Evolutionary conservation across 768 basidiomycete genomes (phyloP), one percentile per base, ranked within the genome.

Genomic region (Russula earlei): DNA sequence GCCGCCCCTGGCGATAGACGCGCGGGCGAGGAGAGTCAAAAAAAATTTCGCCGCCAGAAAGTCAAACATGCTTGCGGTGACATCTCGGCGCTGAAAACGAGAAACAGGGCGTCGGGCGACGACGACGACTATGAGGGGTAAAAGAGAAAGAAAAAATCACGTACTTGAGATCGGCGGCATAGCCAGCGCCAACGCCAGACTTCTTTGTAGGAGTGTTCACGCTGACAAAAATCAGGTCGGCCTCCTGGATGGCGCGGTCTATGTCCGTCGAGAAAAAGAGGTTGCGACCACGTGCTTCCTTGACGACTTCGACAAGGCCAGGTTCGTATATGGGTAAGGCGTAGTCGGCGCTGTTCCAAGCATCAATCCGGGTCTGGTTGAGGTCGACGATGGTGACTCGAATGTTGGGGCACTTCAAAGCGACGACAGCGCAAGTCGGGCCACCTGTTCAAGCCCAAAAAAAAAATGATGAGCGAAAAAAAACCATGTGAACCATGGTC

Each of bases 141-240:
- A 14, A 7, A 15, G 45, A 12, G 24, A 20, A 14, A 8, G 31
- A 54, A 29, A 55, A 52, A 44, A 55, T n/a, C 46, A 75, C 87
- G 64, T 64, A 97, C 95, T 96, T 96, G 68, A 99, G 84, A 75
- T 99, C 96, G 58, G 96, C 96, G 56, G 95, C 95, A 72, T 88
- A 96, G 55, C 96, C 96, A 59, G 94, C 94, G 66, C 96, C 96
- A 47, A 99, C 87, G 71, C 95, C 95, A 47, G 79, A 81, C 80
- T 96, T 97, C 80, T 99, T 99, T 52, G 96, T 99, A 19, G 96
- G 96, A 9, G 96, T 98, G 75, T 98, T 98, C 65, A 98, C 95
- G 55, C 87, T 90, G 68, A 98, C 95, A 69, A 98, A 98, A 73
- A 98, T 95, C 62, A 98, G 83, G 68, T 99, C 93, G 33, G 96